Evolutionary conservation across 73 alveolate genomes (phyloP).

Genomic region (Stentor roeselii): DNA sequence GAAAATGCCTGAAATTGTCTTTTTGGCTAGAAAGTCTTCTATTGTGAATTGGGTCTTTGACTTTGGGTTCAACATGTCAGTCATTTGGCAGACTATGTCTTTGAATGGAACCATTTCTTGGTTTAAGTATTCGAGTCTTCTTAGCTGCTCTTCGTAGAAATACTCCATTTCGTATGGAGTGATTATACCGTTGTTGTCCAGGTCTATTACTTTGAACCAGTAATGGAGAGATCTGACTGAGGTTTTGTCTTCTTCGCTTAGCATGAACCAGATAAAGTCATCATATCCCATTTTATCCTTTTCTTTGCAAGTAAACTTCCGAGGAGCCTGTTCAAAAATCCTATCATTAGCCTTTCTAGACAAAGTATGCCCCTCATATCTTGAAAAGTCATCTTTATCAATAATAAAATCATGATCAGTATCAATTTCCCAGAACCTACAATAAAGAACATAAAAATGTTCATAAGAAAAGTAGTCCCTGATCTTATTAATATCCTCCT

Average conservation of each 20-base stretch:
- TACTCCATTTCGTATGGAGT: slow-evolving; percentile 94
- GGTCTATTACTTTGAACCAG: slow-evolving; percentile 97
- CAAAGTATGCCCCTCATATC: slow-evolving; percentile 94
- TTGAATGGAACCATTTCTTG: slow-evolving; percentile 92
- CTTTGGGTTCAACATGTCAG: slow-evolving; percentile 79
- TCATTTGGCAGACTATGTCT: slow-evolving; percentile 90
- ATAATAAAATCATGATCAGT: slow-evolving; percentile 98
- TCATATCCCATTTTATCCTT: slow-evolving; percentile 98
- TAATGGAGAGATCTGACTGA: slow-evolving; percentile 84
- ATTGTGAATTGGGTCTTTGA: slow-evolving; percentile 82
- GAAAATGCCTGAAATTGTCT: slow-evolving; percentile 75
- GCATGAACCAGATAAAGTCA: slow-evolving; percentile 95
- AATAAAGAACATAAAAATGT: slow-evolving; percentile 98
- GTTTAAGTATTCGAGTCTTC: slow-evolving; percentile 88
- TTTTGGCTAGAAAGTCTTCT: slow-evolving; percentile 68
- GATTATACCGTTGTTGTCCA: slow-evolving; percentile 92
- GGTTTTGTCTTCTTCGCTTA: slow-evolving; percentile 98
- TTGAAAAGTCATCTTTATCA: slow-evolving; percentile 93
- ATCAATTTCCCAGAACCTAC: slow-evolving; percentile 99
- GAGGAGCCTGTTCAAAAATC: slow-evolving; percentile 95
- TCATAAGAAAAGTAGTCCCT: slow-evolving; percentile 96
- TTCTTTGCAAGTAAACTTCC: slow-evolving; percentile 89
- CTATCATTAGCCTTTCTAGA: slow-evolving; percentile 97
- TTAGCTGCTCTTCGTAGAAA: slow-evolving; percentile 92
- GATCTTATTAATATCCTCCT: slow-evolving; percentile 26